Evolutionary conservation across 345 rosid species (phyloP).

Genomic region (Sonneratia alba): DNA sequence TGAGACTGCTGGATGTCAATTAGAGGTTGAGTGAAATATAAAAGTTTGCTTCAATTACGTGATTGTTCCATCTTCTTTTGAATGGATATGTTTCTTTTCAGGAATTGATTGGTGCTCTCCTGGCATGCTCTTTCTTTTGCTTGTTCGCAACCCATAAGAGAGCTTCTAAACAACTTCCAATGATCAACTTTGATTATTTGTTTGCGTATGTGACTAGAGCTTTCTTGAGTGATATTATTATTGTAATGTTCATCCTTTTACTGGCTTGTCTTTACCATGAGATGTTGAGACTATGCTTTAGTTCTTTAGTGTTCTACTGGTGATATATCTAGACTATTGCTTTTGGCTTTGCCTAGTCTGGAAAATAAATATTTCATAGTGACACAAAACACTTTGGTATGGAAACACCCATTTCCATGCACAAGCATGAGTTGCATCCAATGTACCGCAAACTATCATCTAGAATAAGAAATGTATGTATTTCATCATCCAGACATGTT

Average conservation of each 20-base stretch:
- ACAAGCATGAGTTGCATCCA: not conserved
- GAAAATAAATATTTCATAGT: not conserved
- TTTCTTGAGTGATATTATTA: conserved; percentile 12
- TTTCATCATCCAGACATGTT: not conserved
- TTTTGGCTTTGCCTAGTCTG: not conserved
- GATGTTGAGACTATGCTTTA: not conserved
- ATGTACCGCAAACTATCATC: not conserved
- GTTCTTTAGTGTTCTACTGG: not conserved
- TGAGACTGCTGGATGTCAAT: not conserved
- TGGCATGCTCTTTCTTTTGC: conserved; percentile 76
- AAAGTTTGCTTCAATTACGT: not conserved
- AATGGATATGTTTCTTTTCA: conserved; percentile 22
- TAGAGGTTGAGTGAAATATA: not conserved
- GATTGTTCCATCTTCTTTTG: not conserved
- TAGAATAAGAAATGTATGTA: not conserved
- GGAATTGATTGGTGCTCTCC: conserved; percentile 82
- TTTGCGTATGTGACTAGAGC: conserved; percentile 61
- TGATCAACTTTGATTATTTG: conserved; percentile 71
- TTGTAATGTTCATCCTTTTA: not conserved
- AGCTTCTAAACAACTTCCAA: conserved; percentile 53
- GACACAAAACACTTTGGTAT: not conserved
- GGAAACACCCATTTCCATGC: not conserved
- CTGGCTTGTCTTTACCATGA: not conserved
- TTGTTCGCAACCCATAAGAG: conserved; percentile 60
- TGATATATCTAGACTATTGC: not conserved